Base-by-base conservation (phyloP, 108 stramenopile genomes). In the Aurantiochytrium sp. region DNA sequence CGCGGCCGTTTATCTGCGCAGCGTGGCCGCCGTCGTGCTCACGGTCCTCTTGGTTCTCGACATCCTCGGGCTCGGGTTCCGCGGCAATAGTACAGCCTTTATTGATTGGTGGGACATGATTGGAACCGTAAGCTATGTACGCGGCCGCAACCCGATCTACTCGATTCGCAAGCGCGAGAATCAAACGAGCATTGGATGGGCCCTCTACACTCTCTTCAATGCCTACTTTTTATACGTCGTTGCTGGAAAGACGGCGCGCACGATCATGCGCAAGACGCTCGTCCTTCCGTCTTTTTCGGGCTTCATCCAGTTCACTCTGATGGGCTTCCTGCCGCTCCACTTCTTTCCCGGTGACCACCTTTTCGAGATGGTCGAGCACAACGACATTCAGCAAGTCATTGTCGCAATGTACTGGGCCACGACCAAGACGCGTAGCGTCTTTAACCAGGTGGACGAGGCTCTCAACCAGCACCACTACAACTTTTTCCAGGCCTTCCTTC, bases 81-180 rank as follows among this genome's bases (percentile, higher is more conserved):
- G 76, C 19, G 76, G 49, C 45, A 45, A 45, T 12, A 83, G 76
- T 23, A 21, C 76, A 16, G n/a, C 76, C 19, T 83, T 83, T 23
- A 53, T 83, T 12, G 76, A 83, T 23, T 83, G 76, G 76, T 83
- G 76, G 76, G 76, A 83, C 51, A 83, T 83, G 76, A 83, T 83
- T 23, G 76, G 76, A 14, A 83, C 76, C 45, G 51, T 53, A 6
- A 6, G 23, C 45, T 83, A 83, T 23, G 49, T 83, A 6, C 76
- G 76, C 25, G 76, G 76, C 3, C 45, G 76, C 18, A 43, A 83
- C 4, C 49, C n/a, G 25, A 21, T 6, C 28, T 83, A 53, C 76
- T 53, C 76, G n/a, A 43, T 83, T 43, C 76, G 76, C 45, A 83
- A 53, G 76, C 19, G 25, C 19, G 45, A 47, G 51, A 83, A 83